These are phyloP conservation scores for Saccharomyces hybrid DNA, from an alignment of 1,139 yeast genomes.

Conservation along the genomic window DNA sequence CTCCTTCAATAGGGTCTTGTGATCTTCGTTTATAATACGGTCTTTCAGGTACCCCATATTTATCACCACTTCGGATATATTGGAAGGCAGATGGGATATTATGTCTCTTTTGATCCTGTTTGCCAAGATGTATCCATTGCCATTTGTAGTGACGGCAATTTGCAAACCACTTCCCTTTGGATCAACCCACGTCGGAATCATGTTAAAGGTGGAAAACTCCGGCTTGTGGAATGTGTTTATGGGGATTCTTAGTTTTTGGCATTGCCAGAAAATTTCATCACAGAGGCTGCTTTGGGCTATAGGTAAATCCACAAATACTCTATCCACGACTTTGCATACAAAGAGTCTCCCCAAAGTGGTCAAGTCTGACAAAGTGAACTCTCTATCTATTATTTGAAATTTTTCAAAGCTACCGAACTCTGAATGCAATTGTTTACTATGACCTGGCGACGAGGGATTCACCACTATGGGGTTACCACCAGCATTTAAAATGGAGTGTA, in stretches of 20 bases:
- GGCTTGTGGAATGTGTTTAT: constrained; percentile 72
- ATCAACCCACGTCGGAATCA: constrained; percentile 61
- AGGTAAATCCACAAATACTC: constrained; percentile 57
- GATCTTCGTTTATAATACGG: constrained; percentile 49
- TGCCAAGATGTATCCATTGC: constrained; percentile 86
- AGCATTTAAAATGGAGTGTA: constrained; percentile 41
- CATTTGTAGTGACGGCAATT: constrained; percentile 77
- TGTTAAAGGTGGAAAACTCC: constrained; percentile 64
- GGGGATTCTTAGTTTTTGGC: constrained; percentile 64
- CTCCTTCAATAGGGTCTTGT: constrained; percentile 17
- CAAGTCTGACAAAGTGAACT: constrained; percentile 40
- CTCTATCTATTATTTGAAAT: constrained; percentile 33
- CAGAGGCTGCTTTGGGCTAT: constrained; percentile 31
- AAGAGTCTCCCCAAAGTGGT: constrained; percentile 53
- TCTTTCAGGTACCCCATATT: constrained; percentile 62
- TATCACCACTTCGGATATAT: constrained; percentile 61
- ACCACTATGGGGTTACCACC: constrained; percentile 56
- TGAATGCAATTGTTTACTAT: constrained; percentile 11
- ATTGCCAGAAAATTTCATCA: constrained; percentile 39
- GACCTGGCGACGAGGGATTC: constrained; percentile 20
- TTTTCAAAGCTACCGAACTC: constrained; percentile 16
- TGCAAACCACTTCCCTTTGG: constrained; percentile 60
- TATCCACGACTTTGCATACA: constrained; percentile 60
- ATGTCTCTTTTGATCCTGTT: constrained; percentile 72
- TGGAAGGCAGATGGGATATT: constrained; percentile 54